These are phyloP conservation scores for Phlebiopsis gigantea DNA, from an alignment of 768 basidiomycete genomes.

Conservation along the genomic window DNA sequence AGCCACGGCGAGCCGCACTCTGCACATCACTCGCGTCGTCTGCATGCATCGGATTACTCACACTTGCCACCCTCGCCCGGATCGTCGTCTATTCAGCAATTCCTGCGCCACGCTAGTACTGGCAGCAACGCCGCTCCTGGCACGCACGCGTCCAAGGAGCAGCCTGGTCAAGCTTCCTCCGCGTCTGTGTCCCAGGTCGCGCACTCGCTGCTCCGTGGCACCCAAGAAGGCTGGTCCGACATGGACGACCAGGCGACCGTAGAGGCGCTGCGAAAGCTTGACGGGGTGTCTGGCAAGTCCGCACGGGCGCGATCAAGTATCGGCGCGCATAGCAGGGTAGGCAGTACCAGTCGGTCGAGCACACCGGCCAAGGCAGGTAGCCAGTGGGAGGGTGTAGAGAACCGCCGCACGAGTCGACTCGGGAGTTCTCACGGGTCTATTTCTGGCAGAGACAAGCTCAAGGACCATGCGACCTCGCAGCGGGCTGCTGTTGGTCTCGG, in stretches of 20 bases:
- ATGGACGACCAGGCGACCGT: slow-evolving; percentile 86
- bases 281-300: slow-evolving; percentile 77
- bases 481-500: slow-evolving; percentile 33
- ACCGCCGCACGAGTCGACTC: slow-evolving; percentile 32
- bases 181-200: slow-evolving; percentile 54
- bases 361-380: slow-evolving; percentile 60
- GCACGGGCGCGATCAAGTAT: slow-evolving; percentile 75
- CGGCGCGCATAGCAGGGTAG: slow-evolving; percentile 28
- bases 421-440: slow-evolving; percentile 35
- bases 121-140: slow-evolving; percentile 32
- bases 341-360: slow-evolving; percentile 62
- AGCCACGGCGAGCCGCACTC: slow-evolving; percentile 44
- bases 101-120: slow-evolving; percentile 54
- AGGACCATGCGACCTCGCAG: slow-evolving; percentile 23
- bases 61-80: slow-evolving; percentile 90
- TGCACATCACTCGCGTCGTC: slow-evolving; percentile 42
- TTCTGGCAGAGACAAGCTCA: slow-evolving; percentile 41
- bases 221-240: slow-evolving; percentile 86
- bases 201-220: slow-evolving; percentile 80
- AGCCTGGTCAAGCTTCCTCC: slow-evolving; percentile 35
- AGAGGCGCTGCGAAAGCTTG: slow-evolving; percentile 88
- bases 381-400: slow-evolving; percentile 72
- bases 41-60: slow-evolving; percentile 74
- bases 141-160: slow-evolving; percentile 28
- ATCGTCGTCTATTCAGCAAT: slow-evolving; percentile 82